These are phyloP conservation scores for Nephelium lappaceum DNA, from an alignment of 345 rosid genomes.

Conservation along the genomic window DNA sequence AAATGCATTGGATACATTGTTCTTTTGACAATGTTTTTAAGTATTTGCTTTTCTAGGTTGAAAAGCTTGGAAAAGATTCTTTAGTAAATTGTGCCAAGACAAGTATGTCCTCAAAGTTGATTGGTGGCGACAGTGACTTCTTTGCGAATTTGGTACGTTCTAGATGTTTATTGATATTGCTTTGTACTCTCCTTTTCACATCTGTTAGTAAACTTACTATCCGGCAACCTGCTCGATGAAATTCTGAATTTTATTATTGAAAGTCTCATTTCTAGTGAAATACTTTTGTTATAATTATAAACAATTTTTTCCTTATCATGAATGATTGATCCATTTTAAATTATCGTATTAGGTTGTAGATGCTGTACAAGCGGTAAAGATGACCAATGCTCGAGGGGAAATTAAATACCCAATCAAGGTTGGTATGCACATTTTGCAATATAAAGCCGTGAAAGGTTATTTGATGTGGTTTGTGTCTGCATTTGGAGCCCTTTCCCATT, in stretches of 20 bases:
- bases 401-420: conserved; percentile 96
- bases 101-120: conserved; percentile 97
- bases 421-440: conserved; percentile 10
- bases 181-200: background rate
- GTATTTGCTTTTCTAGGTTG: conserved; percentile 54
- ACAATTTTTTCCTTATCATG: too few species aligned
- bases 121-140: conserved; percentile 87
- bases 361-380: conserved; percentile 82
- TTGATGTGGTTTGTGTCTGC: background rate
- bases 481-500: background rate
- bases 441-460: background rate
- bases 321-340: too few species aligned
- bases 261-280: background rate
- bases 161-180: background rate
- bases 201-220: background rate
- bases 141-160: conserved; percentile 84
- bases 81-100: conserved; percentile 94
- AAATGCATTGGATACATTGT: too few species aligned
- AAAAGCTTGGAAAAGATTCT: conserved; percentile 92
- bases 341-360: conserved; percentile 57
- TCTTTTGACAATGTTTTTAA: background rate
- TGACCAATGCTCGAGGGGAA: conserved; percentile 91
- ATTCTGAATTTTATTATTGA: background rate
- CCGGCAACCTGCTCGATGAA: background rate
- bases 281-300: too few species aligned